Evolutionary conservation across 768 basidiomycete genomes (phyloP).

Genomic region (Psilocybe cubensis): DNA sequence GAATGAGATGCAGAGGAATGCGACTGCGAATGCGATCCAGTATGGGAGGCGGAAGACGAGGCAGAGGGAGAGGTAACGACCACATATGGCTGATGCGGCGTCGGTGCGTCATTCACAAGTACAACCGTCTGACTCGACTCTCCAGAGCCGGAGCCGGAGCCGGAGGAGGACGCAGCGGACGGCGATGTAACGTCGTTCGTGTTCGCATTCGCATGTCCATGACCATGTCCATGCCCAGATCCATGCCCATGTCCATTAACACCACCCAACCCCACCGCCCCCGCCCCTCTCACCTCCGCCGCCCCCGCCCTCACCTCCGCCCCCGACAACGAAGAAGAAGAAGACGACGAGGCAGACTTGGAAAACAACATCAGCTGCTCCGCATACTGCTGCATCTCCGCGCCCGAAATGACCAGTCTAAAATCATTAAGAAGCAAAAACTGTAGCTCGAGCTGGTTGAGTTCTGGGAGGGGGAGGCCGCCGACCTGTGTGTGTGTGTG

Average conservation of each 20-base stretch:
- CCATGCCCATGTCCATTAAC: no score
- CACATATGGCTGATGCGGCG: neutral
- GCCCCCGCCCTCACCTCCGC: no score
- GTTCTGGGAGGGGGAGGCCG: constrained; percentile 87
- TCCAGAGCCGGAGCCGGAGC: constrained; percentile 6
- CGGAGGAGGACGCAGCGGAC: no score
- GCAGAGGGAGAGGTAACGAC: constrained; percentile 2
- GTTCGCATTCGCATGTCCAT: no score
- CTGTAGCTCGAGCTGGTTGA: constrained; percentile 97
- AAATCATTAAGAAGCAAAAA: constrained; percentile 98
- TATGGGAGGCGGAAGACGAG: no score
- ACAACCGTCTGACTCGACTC: constrained; percentile 13
- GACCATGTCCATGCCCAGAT: no score
- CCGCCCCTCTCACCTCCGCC: no score
- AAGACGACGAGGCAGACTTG: constrained; percentile 28
- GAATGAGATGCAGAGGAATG: constrained; percentile 8
- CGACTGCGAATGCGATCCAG: constrained; percentile 10
- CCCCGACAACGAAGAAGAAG: no score
- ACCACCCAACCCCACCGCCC: no score
- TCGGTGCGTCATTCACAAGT: neutral
- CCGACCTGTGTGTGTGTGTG: constrained; percentile 69
- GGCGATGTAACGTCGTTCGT: no score
- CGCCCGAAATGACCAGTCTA: constrained; percentile 78
- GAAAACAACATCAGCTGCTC: constrained; percentile 84
- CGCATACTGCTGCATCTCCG: constrained; percentile 95